phyloP scores from a whole-genome alignment of 192 early-diverging fungal species.

The Gigaspora rosea region DNA sequence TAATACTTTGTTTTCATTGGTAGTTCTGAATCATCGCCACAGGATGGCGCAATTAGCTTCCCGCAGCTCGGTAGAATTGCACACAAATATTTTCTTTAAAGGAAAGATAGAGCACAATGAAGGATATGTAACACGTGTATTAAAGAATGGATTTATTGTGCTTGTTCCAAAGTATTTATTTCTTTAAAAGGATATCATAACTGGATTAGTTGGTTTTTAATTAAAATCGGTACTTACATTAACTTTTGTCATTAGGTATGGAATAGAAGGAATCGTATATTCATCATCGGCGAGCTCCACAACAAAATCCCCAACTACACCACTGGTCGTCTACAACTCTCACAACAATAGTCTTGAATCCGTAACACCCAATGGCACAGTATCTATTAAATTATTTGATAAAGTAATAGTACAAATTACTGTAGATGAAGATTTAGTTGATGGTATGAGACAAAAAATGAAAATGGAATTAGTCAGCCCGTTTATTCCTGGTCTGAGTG shows the following conservation, averaged over 20 bases:
- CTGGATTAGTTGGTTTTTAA: not conserved
- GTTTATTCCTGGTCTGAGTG: slow-evolving; percentile 54
- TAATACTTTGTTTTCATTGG: slow-evolving; percentile 37
- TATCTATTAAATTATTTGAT: slow-evolving; percentile 73
- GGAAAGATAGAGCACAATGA: slow-evolving; percentile 84
- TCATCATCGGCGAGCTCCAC: slow-evolving; percentile 43
- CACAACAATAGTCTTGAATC: slow-evolving; percentile 45
- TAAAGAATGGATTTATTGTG: slow-evolving; percentile 95
- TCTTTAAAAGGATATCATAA: not conserved
- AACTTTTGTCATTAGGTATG: slow-evolving; percentile 47
- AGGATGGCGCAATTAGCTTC: slow-evolving; percentile 95
- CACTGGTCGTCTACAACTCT: slow-evolving; percentile 45
- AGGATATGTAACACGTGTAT: slow-evolving; percentile 86
- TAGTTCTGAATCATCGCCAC: slow-evolving; percentile 87
- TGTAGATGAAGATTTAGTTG: slow-evolving; percentile 52
- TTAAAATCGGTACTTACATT: not conserved
- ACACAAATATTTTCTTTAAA: slow-evolving; percentile 96
- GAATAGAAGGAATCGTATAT: slow-evolving; percentile 94
- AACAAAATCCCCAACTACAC: slow-evolving; percentile 16
- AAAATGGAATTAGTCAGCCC: slow-evolving; percentile 60
- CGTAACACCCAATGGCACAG: slow-evolving; percentile 35
- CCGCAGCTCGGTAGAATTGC: slow-evolving; percentile 93
- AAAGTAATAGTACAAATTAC: slow-evolving; percentile 77
- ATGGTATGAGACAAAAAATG: slow-evolving; percentile 64
- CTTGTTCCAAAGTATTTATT: slow-evolving; percentile 74